Conservation (phyloP, 805 yeast genomes). For the Blastobotrys muscicola region DNA sequence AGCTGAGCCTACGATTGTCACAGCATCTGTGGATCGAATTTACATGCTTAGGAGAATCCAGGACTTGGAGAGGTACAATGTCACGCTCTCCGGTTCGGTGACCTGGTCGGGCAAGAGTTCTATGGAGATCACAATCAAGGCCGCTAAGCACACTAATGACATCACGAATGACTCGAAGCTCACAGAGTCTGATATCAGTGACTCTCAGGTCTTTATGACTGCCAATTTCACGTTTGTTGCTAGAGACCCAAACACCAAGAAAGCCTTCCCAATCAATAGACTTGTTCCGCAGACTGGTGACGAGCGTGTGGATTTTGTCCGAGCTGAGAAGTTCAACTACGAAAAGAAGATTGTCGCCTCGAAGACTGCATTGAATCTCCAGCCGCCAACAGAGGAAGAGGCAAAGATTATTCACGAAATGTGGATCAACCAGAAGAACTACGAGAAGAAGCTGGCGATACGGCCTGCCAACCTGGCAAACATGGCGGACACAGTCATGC, state of each 20-base stretch:
- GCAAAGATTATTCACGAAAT: conserved; percentile 64
- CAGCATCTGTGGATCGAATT: conserved; percentile 89
- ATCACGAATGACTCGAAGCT: conserved; percentile 42
- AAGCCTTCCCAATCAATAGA: conserved; percentile 76
- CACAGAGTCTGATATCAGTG: conserved; percentile 47
- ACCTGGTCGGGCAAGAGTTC: conserved; percentile 93
- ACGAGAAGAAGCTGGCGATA: conserved; percentile 21
- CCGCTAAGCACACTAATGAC: conserved; percentile 59
- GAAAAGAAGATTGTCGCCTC: conserved; percentile 74
- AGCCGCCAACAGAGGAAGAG: conserved; percentile 67
- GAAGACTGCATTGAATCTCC: conserved; percentile 45
- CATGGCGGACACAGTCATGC: conserved; percentile 63
- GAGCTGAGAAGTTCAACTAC: conserved; percentile 86
- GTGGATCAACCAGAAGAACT: conserved; percentile 40
- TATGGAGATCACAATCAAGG: conserved; percentile 89
- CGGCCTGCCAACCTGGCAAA: conserved; percentile 45
- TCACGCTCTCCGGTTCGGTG: conserved; percentile 81
- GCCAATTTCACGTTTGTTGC: conserved; percentile 96
- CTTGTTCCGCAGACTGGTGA: conserved; percentile 63
- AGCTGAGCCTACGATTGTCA: conserved; percentile 89
- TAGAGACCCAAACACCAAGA: conserved; percentile 86
- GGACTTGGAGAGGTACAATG: conserved; percentile 62
- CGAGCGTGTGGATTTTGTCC: conserved; percentile 75
- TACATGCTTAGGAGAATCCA: conserved; percentile 79
- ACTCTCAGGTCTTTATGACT: conserved; percentile 64